Percentiles rank a stretch among this genome's conserved stretches.
These are phyloP conservation scores for Aspergillus tamarii DNA, from an alignment of 2,329 filamentous ascomycete species.

Conservation along the genomic window DNA sequence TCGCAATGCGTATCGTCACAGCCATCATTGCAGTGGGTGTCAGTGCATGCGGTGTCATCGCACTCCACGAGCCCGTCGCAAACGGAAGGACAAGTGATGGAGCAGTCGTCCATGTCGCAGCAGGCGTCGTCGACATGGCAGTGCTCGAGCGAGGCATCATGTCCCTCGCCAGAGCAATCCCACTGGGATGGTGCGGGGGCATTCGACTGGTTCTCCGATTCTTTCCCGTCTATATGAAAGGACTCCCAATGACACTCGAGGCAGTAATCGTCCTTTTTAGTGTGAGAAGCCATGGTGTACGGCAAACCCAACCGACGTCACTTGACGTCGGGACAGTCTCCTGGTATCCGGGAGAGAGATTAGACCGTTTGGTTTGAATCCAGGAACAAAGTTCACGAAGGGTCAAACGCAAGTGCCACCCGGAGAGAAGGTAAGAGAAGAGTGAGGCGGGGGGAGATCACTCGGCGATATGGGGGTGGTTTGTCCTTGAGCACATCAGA, in stretches of 20 bases:
- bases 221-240: conserved; percentile 39
- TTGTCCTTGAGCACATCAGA: conserved; percentile 7
- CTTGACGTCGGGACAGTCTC: neutral
- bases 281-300: conserved; percentile 36
- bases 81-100: conserved; percentile 41
- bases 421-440: neutral
- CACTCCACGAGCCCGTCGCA: conserved; percentile 48
- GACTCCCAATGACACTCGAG: conserved; percentile 47
- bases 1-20: conserved; percentile 33
- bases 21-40: conserved; percentile 33
- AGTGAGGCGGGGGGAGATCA: conserved; percentile 8
- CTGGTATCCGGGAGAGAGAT: neutral
- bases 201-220: conserved; percentile 27
- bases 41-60: conserved; percentile 42
- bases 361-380: neutral
- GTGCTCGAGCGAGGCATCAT: conserved; percentile 28
- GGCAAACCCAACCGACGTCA: neutral
- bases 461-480: neutral
- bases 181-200: conserved; percentile 29
- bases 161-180: conserved; percentile 34
- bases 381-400: neutral
- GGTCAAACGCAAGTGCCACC: neutral
- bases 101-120: conserved; percentile 44
- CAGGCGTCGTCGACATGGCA: conserved; percentile 40
- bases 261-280: conserved; percentile 39